Evolutionary conservation across 2,329 filamentous ascomycete genomes (phyloP), one percentile per base, ranked within the genome.

Genomic region (Grosmannia huntii): DNA sequence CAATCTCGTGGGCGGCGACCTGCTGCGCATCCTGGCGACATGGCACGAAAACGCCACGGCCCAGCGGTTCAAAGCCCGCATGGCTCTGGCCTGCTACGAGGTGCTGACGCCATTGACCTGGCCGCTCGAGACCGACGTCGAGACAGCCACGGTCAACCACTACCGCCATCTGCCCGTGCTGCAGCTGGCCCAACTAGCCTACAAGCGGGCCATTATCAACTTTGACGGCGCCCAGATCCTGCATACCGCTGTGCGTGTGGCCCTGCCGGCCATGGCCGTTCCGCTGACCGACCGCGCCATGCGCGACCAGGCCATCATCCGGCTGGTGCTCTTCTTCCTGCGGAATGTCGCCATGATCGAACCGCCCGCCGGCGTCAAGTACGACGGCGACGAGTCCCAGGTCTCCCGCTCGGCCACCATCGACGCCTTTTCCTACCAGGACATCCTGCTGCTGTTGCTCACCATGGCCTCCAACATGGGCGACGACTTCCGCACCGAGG

Each of bases 391-490:
- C 61, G 90, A 96, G 68, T 83, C 88, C 12, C 89, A 96, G 66
- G 85, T 95, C 36, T 95, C 90, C 6, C 83, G 91, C 60, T 95
- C 90, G 3, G 83, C 89, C 10, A 88, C 89, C 0, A 91, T 97
- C 61, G 88, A 95, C 65, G 87, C 89, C 1, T 96, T 96, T 66
- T 84, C 92, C 44, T 85, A 86, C 63, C 94, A 99, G 70, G 91
- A 96, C 69, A 88, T 96, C 25, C 88, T 97, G 65, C 83, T 89
- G 57, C 78, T 95, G 2, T 73, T 99, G 25, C 75, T 97, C 56
- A 95, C 90, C 0, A 76, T 99, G 53, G 87, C 90, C 14, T 96
- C 91, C 2, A 95, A 92, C 62, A 92, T 96, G 75, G 89, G 89
- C 38, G 90, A 96, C 48, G 92, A 97, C 65, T 99, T 96, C 69